Conservation (phyloP, 1,284 basidiomycete species). For the Phellinidium pouzarii region DNA sequence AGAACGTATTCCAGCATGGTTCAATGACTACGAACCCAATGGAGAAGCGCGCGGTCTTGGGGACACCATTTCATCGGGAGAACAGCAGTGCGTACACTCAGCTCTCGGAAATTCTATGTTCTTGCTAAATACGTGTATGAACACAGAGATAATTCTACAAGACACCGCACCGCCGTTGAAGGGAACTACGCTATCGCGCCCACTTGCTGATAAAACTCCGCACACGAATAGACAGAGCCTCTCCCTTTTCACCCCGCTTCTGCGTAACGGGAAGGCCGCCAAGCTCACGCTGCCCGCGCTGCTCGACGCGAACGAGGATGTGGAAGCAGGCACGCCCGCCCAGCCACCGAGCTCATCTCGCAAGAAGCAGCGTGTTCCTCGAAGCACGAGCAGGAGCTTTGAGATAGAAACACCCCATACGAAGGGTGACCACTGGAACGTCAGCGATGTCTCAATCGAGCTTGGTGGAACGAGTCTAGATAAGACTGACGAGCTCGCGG, state of each 20-base stretch:
- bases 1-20: constrained; percentile 40
- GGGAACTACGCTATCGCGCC: constrained; percentile 29
- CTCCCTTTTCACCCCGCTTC: constrained; percentile 26
- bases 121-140: constrained; percentile 24
- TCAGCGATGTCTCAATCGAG: constrained; percentile 55
- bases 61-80: constrained; percentile 30
- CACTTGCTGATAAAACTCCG: constrained; percentile 51
- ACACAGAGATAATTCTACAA: constrained; percentile 21
- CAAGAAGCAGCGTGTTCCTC: constrained; percentile 44
- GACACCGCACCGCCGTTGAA: constrained; percentile 15
- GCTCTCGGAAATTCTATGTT: background rate
- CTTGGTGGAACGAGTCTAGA: constrained; percentile 29
- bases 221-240: constrained; percentile 45
- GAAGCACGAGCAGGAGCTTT: constrained; percentile 37
- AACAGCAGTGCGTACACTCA: constrained; percentile 15
- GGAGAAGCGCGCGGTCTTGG: constrained; percentile 31
- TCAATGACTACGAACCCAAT: constrained; percentile 36
- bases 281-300: constrained; percentile 30
- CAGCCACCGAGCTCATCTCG: constrained; percentile 59
- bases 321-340: constrained; percentile 34
- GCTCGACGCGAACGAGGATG: constrained; percentile 24
- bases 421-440: constrained; percentile 67
- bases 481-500: constrained; percentile 35
- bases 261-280: constrained; percentile 27
- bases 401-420: constrained; percentile 65